Evolutionary conservation across 2,329 filamentous ascomycete genomes (phyloP), one percentile per base, ranked within the genome.

Genomic region (Gyromitra esculenta): DNA sequence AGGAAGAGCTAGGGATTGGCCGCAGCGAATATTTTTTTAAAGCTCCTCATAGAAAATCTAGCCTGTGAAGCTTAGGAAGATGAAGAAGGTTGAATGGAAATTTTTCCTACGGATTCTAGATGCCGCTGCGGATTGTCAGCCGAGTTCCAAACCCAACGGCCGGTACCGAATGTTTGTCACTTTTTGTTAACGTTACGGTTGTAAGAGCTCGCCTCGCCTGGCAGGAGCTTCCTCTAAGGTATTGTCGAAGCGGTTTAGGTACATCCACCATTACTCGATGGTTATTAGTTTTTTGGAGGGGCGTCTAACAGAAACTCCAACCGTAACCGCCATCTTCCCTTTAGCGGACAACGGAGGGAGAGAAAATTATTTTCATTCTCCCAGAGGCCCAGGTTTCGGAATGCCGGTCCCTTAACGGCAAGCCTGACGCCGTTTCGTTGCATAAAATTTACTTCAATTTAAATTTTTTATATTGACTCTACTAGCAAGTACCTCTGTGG

Each of bases 201-300:
- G 18, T 35, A 31, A 45, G 67, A 52, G 21, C 35, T 35, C 45
- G 57, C 68, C 57, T 54, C 57, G 39, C 56, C 56, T 71, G 68
- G 60, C 48, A 65, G 39, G 52, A 59, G 37, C 69, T 72, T 52
- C 69, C 69, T 39, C 39, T 72, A 72, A 65, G 39, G 69, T 50
- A 72, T 37, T 39, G 39, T 39, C 60, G 60, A 65, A 13, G 69
- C 69, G 60, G 60, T 63, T 41, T 62, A 50, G 43, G 62, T 63
- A 56, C 57, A 43, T 52, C 39, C 39, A 45, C 68, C 57, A 71
- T 71, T 71, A 72, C 69, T 65, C 48, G 69, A 72, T 72, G 50
- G 35, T 6, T 45, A 72, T 64, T 57, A 59, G 50, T 59, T 65
- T 31, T 31, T 39, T 48, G 48, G 15, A 39, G 57, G 21, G 13